Conservation (phyloP, 768 basidiomycete species). For the Russula griseocarnosa region DNA sequence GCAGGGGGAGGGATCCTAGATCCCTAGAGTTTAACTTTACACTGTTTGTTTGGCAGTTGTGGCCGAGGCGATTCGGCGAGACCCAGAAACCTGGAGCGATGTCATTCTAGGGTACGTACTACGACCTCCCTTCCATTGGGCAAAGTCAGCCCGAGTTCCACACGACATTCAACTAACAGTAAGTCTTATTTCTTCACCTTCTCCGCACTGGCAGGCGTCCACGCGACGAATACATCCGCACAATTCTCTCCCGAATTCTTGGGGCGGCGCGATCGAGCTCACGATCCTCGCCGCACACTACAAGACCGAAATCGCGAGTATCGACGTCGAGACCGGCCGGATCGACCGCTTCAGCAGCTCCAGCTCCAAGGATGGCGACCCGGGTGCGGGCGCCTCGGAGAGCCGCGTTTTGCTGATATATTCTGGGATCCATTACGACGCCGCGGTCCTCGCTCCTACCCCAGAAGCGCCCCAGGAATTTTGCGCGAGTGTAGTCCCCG, state of each 20-base stretch:
- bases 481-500: slow-evolving; percentile 74
- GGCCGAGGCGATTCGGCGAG: slow-evolving; percentile 69
- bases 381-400: slow-evolving; percentile 32
- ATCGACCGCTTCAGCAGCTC: slow-evolving; percentile 65
- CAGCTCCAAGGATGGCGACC: slow-evolving; percentile 37
- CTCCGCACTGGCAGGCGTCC: slow-evolving; percentile 36
- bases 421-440: slow-evolving; percentile 97
- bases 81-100: slow-evolving; percentile 73
- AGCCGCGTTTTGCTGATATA: slow-evolving; percentile 70
- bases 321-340: slow-evolving; percentile 90
- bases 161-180: no score
- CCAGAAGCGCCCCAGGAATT: slow-evolving; percentile 75
- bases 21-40: not conserved
- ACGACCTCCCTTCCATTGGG: no score
- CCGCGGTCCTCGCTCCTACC: slow-evolving; percentile 75
- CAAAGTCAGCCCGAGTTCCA: not conserved
- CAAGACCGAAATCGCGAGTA: slow-evolving; percentile 77
- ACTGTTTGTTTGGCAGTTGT: slow-evolving; percentile 53
- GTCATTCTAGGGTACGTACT: slow-evolving; percentile 75
- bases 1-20: not conserved
- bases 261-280: slow-evolving; percentile 97
- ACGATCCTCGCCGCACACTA: slow-evolving; percentile 80
- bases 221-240: slow-evolving; percentile 69
- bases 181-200: not conserved
- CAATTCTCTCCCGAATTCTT: slow-evolving; percentile 77